Conservation (phyloP, 352 stramenopile species). For the Pythium myriotylum region DNA sequence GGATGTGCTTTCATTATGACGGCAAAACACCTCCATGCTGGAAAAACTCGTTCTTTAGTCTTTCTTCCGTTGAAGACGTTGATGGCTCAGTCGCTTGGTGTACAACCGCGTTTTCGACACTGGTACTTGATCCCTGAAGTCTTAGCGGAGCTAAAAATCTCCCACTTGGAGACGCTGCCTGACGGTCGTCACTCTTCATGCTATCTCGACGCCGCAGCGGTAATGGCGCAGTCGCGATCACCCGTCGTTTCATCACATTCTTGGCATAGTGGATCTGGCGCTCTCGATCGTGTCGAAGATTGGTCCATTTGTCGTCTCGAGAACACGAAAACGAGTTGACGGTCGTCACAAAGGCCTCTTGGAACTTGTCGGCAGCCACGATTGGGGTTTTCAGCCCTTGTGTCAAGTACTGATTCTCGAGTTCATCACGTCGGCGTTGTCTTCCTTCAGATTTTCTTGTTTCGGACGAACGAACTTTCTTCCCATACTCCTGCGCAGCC, state of each 20-base stretch:
- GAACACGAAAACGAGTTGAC: slow-evolving; percentile 51
- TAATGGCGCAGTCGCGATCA: slow-evolving; percentile 37
- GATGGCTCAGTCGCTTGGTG: too few species aligned
- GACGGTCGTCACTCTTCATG: background rate
- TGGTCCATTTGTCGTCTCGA: slow-evolving; percentile 49
- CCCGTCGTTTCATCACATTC: slow-evolving; percentile 36
- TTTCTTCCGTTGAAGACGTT: too few species aligned
- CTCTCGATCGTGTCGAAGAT: slow-evolving; percentile 50
- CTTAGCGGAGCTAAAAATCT: background rate
- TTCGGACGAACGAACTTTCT: slow-evolving; percentile 39
- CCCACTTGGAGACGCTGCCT: background rate
- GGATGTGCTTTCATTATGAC: too few species aligned
- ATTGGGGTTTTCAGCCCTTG: slow-evolving; percentile 41
- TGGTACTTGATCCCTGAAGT: background rate
- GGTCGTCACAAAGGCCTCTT: slow-evolving; percentile 65
- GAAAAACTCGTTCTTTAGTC: too few species aligned
- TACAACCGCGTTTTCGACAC: too few species aligned
- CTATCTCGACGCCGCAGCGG: slow-evolving; percentile 5
- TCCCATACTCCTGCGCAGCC: slow-evolving; percentile 55
- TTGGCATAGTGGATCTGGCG: slow-evolving; percentile 40
- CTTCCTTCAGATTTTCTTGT: slow-evolving; percentile 39
- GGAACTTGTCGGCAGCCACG: slow-evolving; percentile 48
- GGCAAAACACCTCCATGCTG: too few species aligned
- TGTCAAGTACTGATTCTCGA: slow-evolving; percentile 54
- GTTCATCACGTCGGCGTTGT: slow-evolving; percentile 31